phyloP scores from a whole-genome alignment of 2,329 filamentous ascomycete species.

The Cytospora piceae region DNA sequence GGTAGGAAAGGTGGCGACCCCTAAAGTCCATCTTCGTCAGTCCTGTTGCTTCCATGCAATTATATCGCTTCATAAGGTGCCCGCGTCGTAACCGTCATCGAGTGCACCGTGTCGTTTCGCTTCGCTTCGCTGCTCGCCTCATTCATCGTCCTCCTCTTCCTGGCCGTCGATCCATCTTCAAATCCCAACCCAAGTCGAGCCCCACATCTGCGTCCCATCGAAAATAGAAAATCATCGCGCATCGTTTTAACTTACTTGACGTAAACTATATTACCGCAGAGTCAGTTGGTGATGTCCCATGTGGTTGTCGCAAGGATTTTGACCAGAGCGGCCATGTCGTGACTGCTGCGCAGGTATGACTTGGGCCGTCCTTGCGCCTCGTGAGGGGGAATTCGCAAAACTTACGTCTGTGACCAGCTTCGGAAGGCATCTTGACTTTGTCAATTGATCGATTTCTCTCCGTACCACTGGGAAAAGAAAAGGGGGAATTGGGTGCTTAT shows the following conservation, averaged over 20 bases:
- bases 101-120: conserved; percentile 15
- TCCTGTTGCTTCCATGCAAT: conserved; percentile 34
- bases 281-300: conserved; percentile 44
- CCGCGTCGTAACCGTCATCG: conserved; percentile 34
- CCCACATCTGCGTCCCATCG: conserved; percentile 21
- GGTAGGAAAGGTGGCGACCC: conserved; percentile 98
- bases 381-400: conserved; percentile 38
- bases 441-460: conserved; percentile 30
- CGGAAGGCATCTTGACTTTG: conserved; percentile 78
- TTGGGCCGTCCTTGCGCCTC: conserved; percentile 1
- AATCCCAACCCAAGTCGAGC: conserved; percentile 12
- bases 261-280: conserved; percentile 64
- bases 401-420: conserved; percentile 88
- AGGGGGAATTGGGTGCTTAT: conserved; percentile 47
- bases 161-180: conserved; percentile 5
- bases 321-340: conserved; percentile 33
- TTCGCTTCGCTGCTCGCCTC: background rate
- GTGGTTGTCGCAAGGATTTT: conserved; percentile 32
- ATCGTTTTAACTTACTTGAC: conserved; percentile 73
- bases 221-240: conserved; percentile 14
- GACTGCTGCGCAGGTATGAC: background rate
- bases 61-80: conserved; percentile 25
- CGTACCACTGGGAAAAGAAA: conserved; percentile 42
- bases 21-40: conserved; percentile 49
- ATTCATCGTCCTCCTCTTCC: conserved; percentile 5